Base-by-base conservation (phyloP, 495 filamentous ascomycete species). In the Achaetomiella virescens region DNA sequence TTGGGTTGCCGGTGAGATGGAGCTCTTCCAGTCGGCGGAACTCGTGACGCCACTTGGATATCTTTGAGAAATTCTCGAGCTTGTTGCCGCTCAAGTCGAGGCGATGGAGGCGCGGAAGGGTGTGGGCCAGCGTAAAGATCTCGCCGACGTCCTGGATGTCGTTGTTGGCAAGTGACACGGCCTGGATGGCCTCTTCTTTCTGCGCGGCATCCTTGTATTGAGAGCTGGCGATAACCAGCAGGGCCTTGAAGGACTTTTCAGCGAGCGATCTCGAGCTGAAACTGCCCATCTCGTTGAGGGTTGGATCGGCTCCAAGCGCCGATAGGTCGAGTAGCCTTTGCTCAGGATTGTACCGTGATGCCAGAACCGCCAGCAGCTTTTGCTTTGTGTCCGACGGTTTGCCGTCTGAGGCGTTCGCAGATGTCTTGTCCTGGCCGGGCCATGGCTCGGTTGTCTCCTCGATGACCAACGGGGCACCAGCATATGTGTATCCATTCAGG, bases 161-260 rank as follows among this genome's bases (percentile, higher is more conserved):
- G 60, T 97, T 97, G 61, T 84, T 77, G 24, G 84, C 84, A 6
- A 97, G 78, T 17, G 84, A 85, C 59, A 96, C 82, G 53, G 87
- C 89, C 48, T 83, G 72, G 22, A 97, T 80, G 5, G 84, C 84
- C 25, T 90, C 83, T 24, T 81, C 78, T 65, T 89, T 89, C 29
- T 83, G 77, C 17, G 85, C 71, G 5, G 78, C 47, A 25, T 72
- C 82, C 57, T 80, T 80, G 72, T 93, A 93, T 25, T 83, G 75
- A 61, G 80, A 71, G 31, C 89, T 84, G 66, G 85, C 88, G 33
- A 96, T 78, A 52, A 81, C 83, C 85, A 97, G 90, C 29, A 97
- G 74, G 3, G 86, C 91, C 36, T 87, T 87, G 72, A 97, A 96
- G 55, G 96, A 85, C 65, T 96, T 97, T 45, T 85, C 82, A 25